Evolutionary conservation across 2,329 filamentous ascomycete genomes (phyloP).

Genomic region (Colletotrichum scovillei): DNA sequence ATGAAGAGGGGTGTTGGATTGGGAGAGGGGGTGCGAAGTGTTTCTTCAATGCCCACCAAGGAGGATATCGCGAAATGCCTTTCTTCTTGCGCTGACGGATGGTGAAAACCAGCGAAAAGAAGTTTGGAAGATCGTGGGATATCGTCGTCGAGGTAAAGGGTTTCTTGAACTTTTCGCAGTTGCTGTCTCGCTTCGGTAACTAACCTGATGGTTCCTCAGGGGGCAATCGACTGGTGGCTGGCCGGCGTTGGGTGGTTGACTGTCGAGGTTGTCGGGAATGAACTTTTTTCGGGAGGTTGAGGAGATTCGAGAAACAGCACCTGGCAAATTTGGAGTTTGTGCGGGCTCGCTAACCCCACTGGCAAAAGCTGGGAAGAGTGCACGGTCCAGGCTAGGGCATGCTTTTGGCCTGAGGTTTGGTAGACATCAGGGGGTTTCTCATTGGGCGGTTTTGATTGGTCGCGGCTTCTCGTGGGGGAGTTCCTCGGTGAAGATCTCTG

Average conservation of each 20-base stretch:
- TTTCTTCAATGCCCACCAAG: not conserved
- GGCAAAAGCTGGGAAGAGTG: not conserved
- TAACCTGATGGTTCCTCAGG: slow-evolving; percentile 35
- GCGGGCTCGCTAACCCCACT: slow-evolving; percentile 34
- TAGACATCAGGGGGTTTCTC: not conserved
- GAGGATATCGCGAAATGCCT: slow-evolving; percentile 27
- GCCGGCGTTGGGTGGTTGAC: slow-evolving; percentile 34
- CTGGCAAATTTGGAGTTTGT: slow-evolving; percentile 27
- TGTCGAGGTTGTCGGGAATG: slow-evolving; percentile 33
- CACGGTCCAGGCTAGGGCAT: slow-evolving; percentile 34
- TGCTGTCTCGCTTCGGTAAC: slow-evolving; percentile 17
- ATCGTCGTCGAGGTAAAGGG: not conserved
- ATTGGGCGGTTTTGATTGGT: not conserved
- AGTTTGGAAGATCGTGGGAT: slow-evolving; percentile 7
- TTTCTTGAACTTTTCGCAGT: not conserved
- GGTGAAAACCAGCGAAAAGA: not conserved
- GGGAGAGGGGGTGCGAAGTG: not conserved
- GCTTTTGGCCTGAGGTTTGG: slow-evolving; percentile 12
- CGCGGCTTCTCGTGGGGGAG: not conserved
- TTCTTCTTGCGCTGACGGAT: slow-evolving; percentile 7
- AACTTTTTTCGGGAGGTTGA: slow-evolving; percentile 22
- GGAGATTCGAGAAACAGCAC: slow-evolving; percentile 4
- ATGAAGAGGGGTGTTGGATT: too few relatives aligned
- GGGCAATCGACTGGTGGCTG: slow-evolving; percentile 32
- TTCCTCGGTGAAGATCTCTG: not conserved